Conservation (phyloP, 805 yeast genomes). For the Candida manassasensis region DNA sequence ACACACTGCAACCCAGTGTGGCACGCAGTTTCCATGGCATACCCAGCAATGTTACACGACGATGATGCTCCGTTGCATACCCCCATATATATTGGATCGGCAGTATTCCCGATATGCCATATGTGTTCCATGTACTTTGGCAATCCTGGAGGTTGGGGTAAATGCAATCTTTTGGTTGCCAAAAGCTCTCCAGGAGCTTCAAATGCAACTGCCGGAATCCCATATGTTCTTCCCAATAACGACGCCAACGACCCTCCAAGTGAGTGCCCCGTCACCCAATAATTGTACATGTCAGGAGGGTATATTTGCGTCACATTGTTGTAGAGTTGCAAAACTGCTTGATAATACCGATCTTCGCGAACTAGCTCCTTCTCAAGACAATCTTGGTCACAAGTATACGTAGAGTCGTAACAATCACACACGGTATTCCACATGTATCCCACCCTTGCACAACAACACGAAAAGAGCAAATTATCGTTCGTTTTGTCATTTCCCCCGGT, state of each 20-base stretch:
- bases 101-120: conserved; percentile 96
- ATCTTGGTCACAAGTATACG: conserved; percentile 83
- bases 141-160: conserved; percentile 90
- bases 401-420: conserved; percentile 83
- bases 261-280: conserved; percentile 96
- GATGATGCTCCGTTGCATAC: conserved; percentile 93
- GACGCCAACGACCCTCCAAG: conserved; percentile 85
- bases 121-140: conserved; percentile 74
- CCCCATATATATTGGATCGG: conserved; percentile 96
- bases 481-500: conserved; percentile 77
- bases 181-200: conserved; percentile 91
- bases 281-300: conserved; percentile 54
- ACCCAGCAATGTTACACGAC: conserved; percentile 85
- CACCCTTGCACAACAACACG: conserved; percentile 94
- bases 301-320: conserved; percentile 62
- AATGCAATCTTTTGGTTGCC: conserved; percentile 77
- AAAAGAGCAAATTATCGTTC: conserved; percentile 84
- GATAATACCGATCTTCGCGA: conserved; percentile 75
- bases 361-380: conserved; percentile 77
- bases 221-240: conserved; percentile 81
- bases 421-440: conserved; percentile 91
- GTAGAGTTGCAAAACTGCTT: conserved; percentile 73
- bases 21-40: conserved; percentile 95
- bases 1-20: conserved; percentile 86
- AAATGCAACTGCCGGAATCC: conserved; percentile 83